Conservation (phyloP, 2,329 filamentous ascomycete genomes). For the Talaromyces piceae region DNA sequence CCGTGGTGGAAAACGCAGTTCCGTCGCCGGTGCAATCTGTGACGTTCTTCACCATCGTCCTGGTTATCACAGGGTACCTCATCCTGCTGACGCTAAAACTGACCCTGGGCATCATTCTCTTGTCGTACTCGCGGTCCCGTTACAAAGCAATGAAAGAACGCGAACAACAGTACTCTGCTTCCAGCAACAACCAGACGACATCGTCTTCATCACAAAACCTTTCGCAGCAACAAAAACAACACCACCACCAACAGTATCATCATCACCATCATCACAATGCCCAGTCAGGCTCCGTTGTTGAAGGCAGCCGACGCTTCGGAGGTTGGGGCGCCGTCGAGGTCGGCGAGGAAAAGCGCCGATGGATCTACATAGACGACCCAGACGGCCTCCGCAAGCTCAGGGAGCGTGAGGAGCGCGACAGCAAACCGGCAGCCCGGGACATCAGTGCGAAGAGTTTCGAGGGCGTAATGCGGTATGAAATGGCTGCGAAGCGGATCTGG, state of each 20-base stretch:
- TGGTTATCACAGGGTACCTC: slow-evolving; percentile 79
- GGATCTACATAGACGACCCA: slow-evolving; percentile 79
- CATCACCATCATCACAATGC: slow-evolving; percentile 12
- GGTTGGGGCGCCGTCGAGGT: slow-evolving; percentile 83
- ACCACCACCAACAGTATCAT: slow-evolving; percentile 1
- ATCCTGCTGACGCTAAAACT: slow-evolving; percentile 79
- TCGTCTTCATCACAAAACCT: not conserved
- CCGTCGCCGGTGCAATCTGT: slow-evolving; percentile 35
- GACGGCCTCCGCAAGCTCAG: slow-evolving; percentile 60
- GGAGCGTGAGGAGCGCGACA: slow-evolving; percentile 56
- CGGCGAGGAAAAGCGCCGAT: slow-evolving; percentile 73
- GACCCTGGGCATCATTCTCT: slow-evolving; percentile 76
- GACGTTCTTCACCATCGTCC: slow-evolving; percentile 58
- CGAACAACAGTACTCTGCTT: slow-evolving; percentile 41
- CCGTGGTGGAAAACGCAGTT: slow-evolving; percentile 34
- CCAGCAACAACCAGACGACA: no score
- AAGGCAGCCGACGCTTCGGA: slow-evolving; percentile 68
- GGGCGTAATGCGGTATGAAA: slow-evolving; percentile 73
- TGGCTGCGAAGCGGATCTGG: slow-evolving; percentile 97
- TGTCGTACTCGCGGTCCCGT: slow-evolving; percentile 69
- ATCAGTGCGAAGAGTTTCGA: slow-evolving; percentile 54
- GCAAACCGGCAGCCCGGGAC: slow-evolving; percentile 30
- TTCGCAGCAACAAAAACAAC: not conserved
- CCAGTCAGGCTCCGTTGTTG: slow-evolving; percentile 51
- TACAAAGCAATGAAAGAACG: slow-evolving; percentile 73